phyloP scores from a whole-genome alignment of 164 flowering plant genomes.

The Annona cherimola region DNA sequence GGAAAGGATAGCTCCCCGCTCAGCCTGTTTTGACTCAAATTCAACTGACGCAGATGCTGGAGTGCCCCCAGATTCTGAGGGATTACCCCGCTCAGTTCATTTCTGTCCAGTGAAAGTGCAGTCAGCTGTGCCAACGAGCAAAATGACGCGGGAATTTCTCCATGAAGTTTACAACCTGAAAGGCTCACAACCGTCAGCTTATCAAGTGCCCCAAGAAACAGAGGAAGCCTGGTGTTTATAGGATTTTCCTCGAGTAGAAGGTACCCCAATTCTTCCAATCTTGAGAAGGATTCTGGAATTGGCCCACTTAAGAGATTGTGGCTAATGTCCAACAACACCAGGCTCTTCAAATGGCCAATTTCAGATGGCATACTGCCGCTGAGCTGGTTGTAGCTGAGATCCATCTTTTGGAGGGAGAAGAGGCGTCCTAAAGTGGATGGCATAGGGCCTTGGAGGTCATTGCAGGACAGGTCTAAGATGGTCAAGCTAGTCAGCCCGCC shows the following conservation, averaged over 20 bases:
- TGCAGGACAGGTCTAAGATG: slow-evolving; percentile 45
- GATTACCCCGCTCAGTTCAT: slow-evolving; percentile 36
- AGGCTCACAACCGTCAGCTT: slow-evolving; percentile 37
- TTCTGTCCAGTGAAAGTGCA: slow-evolving; percentile 39
- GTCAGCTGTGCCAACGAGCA: slow-evolving; percentile 28
- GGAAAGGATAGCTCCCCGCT: slow-evolving; percentile 34
- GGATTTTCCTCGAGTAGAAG: slow-evolving; percentile 38
- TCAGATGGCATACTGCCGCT: slow-evolving; percentile 30
- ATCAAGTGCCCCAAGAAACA: slow-evolving; percentile 24
- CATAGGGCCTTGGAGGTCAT: slow-evolving; percentile 27
- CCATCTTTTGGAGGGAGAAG: slow-evolving; percentile 36
- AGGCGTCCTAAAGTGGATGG: slow-evolving; percentile 39
- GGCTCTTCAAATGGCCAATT: slow-evolving; percentile 29
- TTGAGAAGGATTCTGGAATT: slow-evolving; percentile 36
- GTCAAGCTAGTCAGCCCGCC: slow-evolving; percentile 34
- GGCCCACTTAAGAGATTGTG: slow-evolving; percentile 40
- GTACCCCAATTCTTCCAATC: slow-evolving; percentile 35
- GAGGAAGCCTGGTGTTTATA: slow-evolving; percentile 30
- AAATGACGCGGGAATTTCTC: slow-evolving; percentile 27
- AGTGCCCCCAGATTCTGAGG: slow-evolving; percentile 35
- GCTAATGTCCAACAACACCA: slow-evolving; percentile 44
- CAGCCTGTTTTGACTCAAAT: slow-evolving; percentile 41
- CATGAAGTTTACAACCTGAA: slow-evolving; percentile 41
- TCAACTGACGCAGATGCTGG: slow-evolving; percentile 30
- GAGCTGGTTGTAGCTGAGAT: slow-evolving; percentile 37